Conservation (phyloP, 176 grass and related monocot genomes). For the Aegilops bicornis region DNA sequence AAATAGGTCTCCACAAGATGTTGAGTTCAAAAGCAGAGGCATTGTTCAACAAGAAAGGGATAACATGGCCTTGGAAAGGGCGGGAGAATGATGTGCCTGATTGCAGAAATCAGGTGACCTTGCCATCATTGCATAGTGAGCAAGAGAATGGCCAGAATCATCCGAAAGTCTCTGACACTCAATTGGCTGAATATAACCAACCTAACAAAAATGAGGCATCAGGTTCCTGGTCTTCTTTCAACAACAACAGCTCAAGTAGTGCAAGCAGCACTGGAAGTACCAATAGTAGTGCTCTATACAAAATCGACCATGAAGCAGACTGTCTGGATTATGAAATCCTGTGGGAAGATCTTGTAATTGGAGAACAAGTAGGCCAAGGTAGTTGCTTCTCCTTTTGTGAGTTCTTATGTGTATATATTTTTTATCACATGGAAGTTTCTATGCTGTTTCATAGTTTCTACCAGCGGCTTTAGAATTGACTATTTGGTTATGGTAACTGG, state of each 20-base stretch:
- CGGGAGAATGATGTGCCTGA: conserved; percentile 59
- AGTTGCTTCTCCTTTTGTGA: conserved; percentile 36
- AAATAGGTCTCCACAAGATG: conserved; percentile 69
- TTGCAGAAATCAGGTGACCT: conserved; percentile 52
- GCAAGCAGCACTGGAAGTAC: conserved; percentile 92
- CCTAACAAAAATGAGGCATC: conserved; percentile 61
- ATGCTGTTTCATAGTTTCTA: conserved; percentile 22
- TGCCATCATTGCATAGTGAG: conserved; percentile 75
- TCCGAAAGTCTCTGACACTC: conserved; percentile 47
- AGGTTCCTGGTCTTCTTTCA: conserved; percentile 91
- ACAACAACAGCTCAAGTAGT: conserved; percentile 94
- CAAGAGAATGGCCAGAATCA: conserved; percentile 56
- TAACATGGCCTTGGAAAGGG: conserved; percentile 96
- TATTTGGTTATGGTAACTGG: background rate
- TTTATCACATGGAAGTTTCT: background rate
- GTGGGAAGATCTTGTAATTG: conserved; percentile 95
- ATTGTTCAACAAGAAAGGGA: conserved; percentile 72
- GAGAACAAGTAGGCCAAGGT: conserved; percentile 99
- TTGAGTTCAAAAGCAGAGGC: conserved; percentile 95
- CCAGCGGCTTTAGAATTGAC: background rate
- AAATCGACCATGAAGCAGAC: conserved; percentile 80
- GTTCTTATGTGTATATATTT: background rate
- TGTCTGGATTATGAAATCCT: conserved; percentile 98
- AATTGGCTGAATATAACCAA: conserved; percentile 49
- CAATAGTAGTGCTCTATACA: conserved; percentile 78